These are phyloP conservation scores for Alternaria triticina DNA, from an alignment of 2,329 filamentous ascomycete species.

Conservation along the genomic window DNA sequence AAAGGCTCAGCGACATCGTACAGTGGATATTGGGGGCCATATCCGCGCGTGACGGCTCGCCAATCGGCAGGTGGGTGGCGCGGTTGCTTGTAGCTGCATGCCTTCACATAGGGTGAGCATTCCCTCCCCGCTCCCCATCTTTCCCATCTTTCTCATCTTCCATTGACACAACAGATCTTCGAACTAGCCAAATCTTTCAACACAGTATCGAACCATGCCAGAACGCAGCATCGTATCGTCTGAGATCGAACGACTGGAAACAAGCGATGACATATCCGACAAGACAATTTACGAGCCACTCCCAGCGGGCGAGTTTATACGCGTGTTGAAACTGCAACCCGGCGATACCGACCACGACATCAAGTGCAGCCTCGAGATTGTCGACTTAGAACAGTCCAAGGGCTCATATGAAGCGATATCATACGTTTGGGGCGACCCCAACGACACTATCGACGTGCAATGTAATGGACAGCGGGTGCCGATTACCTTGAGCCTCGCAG, in stretches of 20 bases:
- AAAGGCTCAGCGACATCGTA: not conserved
- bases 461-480: not conserved
- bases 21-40: not conserved
- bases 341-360: not conserved
- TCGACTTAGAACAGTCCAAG: fast-evolving
- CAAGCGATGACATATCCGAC: too few relatives aligned
- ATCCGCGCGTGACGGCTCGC: not conserved
- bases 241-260: too few relatives aligned
- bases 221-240: too few relatives aligned
- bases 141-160: too few relatives aligned
- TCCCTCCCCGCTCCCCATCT: too few relatives aligned
- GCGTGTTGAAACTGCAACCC: not conserved
- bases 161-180: not conserved
- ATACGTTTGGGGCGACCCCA: not conserved
- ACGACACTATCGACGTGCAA: not conserved
- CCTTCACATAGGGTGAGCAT: not conserved
- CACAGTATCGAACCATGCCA: too few relatives aligned
- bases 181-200: too few relatives aligned
- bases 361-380: not conserved
- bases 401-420: not conserved
- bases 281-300: not conserved
- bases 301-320: not conserved
- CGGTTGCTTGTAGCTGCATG: not conserved
- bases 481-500: not conserved
- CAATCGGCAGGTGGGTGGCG: not conserved